Conservation (phyloP, 1,284 basidiomycete genomes). For the Cutaneotrichosporon mucoides region DNA sequence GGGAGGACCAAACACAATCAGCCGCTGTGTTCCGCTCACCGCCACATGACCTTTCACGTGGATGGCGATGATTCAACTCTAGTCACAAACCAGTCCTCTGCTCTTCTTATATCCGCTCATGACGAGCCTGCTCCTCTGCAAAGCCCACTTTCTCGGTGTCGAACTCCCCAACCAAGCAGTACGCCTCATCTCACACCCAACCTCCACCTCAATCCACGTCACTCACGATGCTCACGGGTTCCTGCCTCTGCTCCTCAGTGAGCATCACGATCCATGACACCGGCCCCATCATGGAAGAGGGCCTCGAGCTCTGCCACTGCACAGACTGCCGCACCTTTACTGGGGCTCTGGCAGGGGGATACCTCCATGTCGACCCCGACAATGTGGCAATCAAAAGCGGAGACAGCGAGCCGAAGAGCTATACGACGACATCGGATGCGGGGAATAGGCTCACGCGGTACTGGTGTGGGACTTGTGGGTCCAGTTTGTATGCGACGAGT, state of each 20-base stretch:
- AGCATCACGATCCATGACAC: conserved; percentile 3
- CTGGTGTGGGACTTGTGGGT: not conserved
- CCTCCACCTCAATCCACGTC: too few species aligned
- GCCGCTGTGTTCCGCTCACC: too few species aligned
- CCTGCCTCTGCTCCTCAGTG: conserved; percentile 1
- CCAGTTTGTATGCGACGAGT: not conserved
- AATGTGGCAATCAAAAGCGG: not conserved
- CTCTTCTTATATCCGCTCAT: too few species aligned
- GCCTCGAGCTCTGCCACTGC: conserved; percentile 4
- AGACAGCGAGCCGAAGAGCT: not conserved
- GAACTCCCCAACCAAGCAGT: too few species aligned
- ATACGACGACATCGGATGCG: not conserved
- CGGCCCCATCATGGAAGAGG: not conserved
- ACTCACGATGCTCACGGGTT: not conserved
- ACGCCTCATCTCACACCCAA: too few species aligned
- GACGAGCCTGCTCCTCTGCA: too few species aligned
- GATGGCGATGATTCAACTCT: too few species aligned
- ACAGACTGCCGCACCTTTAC: conserved; percentile 1
- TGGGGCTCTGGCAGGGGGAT: not conserved
- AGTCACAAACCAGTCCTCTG: too few species aligned
- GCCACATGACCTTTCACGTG: too few species aligned
- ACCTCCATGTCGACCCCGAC: not conserved
- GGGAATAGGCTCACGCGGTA: not conserved
- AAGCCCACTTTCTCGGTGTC: too few species aligned
- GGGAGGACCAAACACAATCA: too few species aligned